These are phyloP conservation scores for Amylostereum chailletii DNA, from an alignment of 1,284 basidiomycete genomes.

Conservation along the genomic window DNA sequence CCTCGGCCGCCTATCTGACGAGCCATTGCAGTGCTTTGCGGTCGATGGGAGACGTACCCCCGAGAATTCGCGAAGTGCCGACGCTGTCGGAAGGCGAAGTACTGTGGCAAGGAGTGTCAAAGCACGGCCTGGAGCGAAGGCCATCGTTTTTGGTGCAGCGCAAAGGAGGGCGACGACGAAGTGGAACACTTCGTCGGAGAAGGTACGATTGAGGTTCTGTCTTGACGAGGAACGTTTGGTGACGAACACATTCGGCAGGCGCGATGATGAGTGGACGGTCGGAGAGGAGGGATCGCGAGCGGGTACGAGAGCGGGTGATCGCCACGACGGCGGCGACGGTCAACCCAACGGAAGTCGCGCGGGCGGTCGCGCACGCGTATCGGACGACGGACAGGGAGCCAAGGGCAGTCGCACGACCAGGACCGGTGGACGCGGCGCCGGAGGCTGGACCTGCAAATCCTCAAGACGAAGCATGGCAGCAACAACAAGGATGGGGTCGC, in stretches of 20 bases:
- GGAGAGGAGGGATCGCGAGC: conserved; percentile 14
- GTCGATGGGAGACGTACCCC: conserved; percentile 89
- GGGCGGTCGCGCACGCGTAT: conserved; percentile 8
- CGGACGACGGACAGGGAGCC: not conserved
- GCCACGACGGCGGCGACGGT: conserved; percentile 13
- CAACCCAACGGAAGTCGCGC: conserved; percentile 10
- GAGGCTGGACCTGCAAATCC: not conserved
- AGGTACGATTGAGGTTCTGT: conserved; percentile 4
- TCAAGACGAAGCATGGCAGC: not conserved
- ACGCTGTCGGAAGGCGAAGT: conserved; percentile 95
- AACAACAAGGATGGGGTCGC: conserved; percentile 11
- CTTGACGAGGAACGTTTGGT: conserved; percentile 3
- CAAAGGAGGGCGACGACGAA: conserved; percentile 64
- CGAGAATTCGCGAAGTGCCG: conserved; percentile 97
- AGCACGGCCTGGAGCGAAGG: conserved; percentile 96
- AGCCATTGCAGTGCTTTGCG: conserved; percentile 70
- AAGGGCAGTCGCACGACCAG: not conserved
- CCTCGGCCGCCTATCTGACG: not conserved
- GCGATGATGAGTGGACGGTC: conserved; percentile 6
- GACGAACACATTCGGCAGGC: conserved; percentile 7
- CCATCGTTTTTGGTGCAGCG: conserved; percentile 85
- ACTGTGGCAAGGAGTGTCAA: conserved; percentile 97
- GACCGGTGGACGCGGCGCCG: not conserved
- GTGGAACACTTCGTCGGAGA: conserved; percentile 22
- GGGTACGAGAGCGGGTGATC: conserved; percentile 20